phyloP scores from a whole-genome alignment of 257 asterid genomes.

The Echium plantagineum region DNA sequence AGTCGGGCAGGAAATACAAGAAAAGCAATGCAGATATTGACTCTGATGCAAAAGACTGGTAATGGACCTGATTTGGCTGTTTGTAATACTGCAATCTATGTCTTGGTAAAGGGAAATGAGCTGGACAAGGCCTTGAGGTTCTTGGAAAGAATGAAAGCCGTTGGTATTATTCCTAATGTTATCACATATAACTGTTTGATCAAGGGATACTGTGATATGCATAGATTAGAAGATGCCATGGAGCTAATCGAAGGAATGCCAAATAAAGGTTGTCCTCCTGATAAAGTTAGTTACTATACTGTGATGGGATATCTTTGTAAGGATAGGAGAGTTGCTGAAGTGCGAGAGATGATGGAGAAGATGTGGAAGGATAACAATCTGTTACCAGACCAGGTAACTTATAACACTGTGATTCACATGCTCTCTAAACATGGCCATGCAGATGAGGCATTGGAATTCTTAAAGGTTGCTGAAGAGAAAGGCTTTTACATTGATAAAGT shows the following conservation, averaged over 20 bases:
- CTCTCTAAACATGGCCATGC: constrained; percentile 67
- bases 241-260: constrained; percentile 69
- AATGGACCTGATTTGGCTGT: constrained; percentile 48
- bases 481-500: constrained; percentile 68
- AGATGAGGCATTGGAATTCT: constrained; percentile 59
- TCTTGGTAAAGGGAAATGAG: constrained; percentile 67
- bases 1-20: constrained; percentile 84
- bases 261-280: constrained; percentile 54
- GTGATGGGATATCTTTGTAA: constrained; percentile 59
- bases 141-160: constrained; percentile 57
- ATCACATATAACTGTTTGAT: constrained; percentile 70
- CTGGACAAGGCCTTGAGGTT: constrained; percentile 73
- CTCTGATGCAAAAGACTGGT: constrained; percentile 67
- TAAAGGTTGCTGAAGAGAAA: constrained; percentile 57
- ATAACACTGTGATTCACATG: constrained; percentile 55
- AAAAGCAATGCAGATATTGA: constrained; percentile 72
- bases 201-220: constrained; percentile 72
- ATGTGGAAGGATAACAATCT: constrained; percentile 52
- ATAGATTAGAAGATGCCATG: constrained; percentile 42
- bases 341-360: constrained; percentile 55
- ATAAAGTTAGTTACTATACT: constrained; percentile 72
- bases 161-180: constrained; percentile 62
- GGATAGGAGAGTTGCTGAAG: constrained; percentile 46
- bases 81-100: constrained; percentile 74
- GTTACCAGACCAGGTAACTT: constrained; percentile 66